Evolutionary conservation across 2,329 filamentous ascomycete species (phyloP).

Genomic region (Dissoconium aciculare): DNA sequence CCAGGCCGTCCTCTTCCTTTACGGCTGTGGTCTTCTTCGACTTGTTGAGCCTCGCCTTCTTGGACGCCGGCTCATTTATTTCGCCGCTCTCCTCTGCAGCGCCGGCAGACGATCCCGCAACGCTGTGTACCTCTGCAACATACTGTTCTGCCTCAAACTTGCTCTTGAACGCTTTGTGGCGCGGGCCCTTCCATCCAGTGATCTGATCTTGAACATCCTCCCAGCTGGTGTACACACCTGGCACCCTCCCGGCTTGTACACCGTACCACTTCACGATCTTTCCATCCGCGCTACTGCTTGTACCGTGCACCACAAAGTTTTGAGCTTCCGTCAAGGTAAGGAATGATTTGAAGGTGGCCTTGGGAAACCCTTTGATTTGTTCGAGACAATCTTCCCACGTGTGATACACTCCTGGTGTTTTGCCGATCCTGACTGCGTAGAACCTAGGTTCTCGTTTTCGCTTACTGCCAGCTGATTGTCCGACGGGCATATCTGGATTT

Average conservation of each 20-base stretch:
- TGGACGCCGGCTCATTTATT: slow-evolving; percentile 17
- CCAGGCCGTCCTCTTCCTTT: slow-evolving; percentile 14
- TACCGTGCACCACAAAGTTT: slow-evolving; percentile 51
- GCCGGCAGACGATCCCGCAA: slow-evolving; percentile 3
- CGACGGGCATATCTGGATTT: background rate
- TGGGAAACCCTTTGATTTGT: slow-evolving; percentile 46
- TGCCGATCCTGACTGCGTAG: slow-evolving; percentile 48
- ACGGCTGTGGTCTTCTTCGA: slow-evolving; percentile 24
- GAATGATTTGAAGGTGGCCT: slow-evolving; percentile 56
- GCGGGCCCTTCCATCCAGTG: slow-evolving; percentile 52
- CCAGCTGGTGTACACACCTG: slow-evolving; percentile 54
- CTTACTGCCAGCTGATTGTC: slow-evolving; percentile 31
- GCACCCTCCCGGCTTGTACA: slow-evolving; percentile 42
- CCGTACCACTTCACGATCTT: slow-evolving; percentile 40
- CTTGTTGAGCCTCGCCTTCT: slow-evolving; percentile 28
- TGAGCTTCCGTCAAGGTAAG: slow-evolving; percentile 58
- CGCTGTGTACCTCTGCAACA: slow-evolving; percentile 33
- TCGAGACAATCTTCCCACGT: slow-evolving; percentile 47
- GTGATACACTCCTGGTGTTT: slow-evolving; percentile 47
- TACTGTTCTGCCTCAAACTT: slow-evolving; percentile 61
- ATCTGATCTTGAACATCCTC: slow-evolving; percentile 57
- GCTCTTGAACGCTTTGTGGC: slow-evolving; percentile 36
- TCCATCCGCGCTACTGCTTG: slow-evolving; percentile 6
- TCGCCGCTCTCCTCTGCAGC: slow-evolving; percentile 10
- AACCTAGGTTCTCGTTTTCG: slow-evolving; percentile 44